Evolutionary conservation across 768 basidiomycete species (phyloP), one percentile per base, ranked within the genome.

Genomic region (Chalciporus piperatus): DNA sequence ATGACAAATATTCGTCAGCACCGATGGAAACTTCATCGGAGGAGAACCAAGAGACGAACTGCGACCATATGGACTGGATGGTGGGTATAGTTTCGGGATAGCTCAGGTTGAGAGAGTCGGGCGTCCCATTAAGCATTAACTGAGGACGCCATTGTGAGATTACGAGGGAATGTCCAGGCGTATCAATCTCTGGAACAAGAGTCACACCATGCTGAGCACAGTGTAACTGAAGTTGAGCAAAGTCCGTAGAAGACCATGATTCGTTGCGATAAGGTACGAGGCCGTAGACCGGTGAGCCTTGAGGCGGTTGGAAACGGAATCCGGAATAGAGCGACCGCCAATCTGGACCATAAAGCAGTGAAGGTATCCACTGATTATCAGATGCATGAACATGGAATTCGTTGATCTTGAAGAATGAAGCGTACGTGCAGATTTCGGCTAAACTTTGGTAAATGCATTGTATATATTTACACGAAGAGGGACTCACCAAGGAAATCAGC

Each of bases 101-200:
- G 17, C 70, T 70, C 28, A 76, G 59, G 47, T 76, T 73, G 23
- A 76, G 63, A 14, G 67, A 52, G 47, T 74, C 71, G 2, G 71
- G 72, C 19, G 65, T 59, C 11, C 62, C 65, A 12, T 67, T 62
- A 13, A 71, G 53, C 59, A 71, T 70, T 12, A 77, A 59, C 54
- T 76, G 65, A 9, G 75, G 75, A 40, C 69, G 75, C 76, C 75
- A 77, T 49, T 77, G 72, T 17, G 72, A 70, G 48, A 77, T 72
- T 5, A 67, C 70, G 23, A 77, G 65, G 7, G 76, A 72, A 55
- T 78, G 76, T 0, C 69, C 76, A 8, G 74, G 69, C 2, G 72
- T 74, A 51, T 77, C 76, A 38, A 77, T 68, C 53, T 77, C 76
- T 2, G 76, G 76, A 2, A 76, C 54, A 37, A 77, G 52, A 2